Evolutionary conservation across 1,284 basidiomycete genomes (phyloP).

Genomic region (Tetrapyrgos nigripes): DNA sequence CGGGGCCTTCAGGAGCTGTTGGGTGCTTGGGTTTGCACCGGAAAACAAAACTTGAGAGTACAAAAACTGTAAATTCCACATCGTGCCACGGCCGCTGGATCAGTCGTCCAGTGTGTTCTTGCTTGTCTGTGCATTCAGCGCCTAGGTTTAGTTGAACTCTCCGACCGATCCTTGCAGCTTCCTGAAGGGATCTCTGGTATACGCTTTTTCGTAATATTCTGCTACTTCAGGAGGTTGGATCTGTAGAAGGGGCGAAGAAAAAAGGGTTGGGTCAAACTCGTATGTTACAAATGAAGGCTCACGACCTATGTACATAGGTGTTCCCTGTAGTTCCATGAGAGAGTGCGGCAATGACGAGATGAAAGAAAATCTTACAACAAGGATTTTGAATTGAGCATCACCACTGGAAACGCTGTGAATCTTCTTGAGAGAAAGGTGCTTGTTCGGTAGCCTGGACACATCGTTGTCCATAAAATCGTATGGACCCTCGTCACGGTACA

Average conservation of each 20-base stretch:
- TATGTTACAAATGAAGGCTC: background rate
- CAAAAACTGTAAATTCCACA: background rate
- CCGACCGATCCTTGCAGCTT: background rate
- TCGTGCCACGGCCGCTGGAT: background rate
- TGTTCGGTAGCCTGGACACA: background rate
- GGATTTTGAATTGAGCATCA: background rate
- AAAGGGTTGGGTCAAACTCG: background rate
- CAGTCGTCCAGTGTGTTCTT: background rate
- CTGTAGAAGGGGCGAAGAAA: background rate
- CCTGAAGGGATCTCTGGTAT: background rate
- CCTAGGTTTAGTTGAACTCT: background rate
- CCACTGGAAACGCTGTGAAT: background rate
- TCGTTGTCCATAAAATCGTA: too few relatives aligned
- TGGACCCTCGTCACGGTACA: too few relatives aligned
- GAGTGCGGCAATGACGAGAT: background rate
- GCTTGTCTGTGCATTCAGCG: background rate
- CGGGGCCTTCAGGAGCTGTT: too few relatives aligned
- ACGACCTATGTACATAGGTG: constrained; percentile 2
- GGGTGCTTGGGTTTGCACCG: background rate
- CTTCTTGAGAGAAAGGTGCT: background rate
- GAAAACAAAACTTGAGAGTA: background rate
- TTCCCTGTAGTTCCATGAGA: background rate
- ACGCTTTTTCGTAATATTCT: background rate
- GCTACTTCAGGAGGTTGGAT: background rate
- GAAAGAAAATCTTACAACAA: background rate